Conservation (phyloP, 345 rosid genomes). For the Brassica carinata region DNA sequence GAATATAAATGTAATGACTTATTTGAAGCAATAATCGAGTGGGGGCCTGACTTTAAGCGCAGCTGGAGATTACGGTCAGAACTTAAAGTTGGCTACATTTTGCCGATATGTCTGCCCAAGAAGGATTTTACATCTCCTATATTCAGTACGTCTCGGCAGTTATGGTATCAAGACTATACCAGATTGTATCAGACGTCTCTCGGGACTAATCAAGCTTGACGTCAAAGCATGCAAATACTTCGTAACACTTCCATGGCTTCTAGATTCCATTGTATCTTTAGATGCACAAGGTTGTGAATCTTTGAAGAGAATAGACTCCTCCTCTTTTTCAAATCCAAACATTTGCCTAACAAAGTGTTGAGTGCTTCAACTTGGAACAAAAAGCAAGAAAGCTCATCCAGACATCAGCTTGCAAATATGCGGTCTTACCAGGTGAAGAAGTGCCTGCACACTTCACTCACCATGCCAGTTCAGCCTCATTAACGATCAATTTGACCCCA, state of each 20-base stretch:
- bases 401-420: neutral
- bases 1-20: no score
- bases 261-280: neutral
- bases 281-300: neutral
- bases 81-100: neutral
- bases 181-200: neutral
- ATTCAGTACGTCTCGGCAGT: neutral
- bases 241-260: neutral
- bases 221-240: neutral
- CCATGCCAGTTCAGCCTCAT: neutral
- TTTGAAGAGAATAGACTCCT: neutral
- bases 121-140: neutral
- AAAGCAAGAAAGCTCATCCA: neutral
- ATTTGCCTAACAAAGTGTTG: neutral
- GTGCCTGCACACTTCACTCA: constrained; percentile 8
- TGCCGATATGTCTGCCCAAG: neutral
- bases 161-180: neutral
- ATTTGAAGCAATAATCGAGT: neutral
- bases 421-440: neutral
- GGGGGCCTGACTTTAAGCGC: neutral
- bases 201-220: neutral
- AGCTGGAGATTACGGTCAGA: neutral
- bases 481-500: neutral
- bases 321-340: neutral
- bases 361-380: neutral